These are phyloP conservation scores for Tricholoma sp. DNA, from an alignment of 768 basidiomycete species.

Conservation along the genomic window DNA sequence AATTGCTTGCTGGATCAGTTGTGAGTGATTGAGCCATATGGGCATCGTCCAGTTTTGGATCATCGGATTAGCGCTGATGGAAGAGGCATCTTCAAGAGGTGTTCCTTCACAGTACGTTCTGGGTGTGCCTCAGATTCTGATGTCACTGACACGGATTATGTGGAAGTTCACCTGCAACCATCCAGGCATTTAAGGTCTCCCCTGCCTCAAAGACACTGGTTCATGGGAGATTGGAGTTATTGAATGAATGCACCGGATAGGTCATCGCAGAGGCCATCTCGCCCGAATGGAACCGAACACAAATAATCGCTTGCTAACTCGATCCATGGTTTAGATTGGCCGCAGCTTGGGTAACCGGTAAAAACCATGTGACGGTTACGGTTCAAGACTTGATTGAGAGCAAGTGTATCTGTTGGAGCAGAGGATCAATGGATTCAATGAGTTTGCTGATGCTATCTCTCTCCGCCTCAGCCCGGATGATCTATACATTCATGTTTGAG, in stretches of 20 bases:
- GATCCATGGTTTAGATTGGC: constrained; percentile 43
- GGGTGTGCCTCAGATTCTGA: constrained; percentile 54
- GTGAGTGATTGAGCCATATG: constrained; percentile 5
- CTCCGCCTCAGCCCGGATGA: constrained; percentile 70
- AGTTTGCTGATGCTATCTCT: constrained; percentile 64
- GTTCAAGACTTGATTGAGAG: constrained; percentile 80
- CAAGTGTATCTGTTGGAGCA: constrained; percentile 77
- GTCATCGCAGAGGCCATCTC: constrained; percentile 65
- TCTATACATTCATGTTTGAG: constrained; percentile 59
- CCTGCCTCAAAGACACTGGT: constrained; percentile 72
- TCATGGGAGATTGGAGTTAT: constrained; percentile 52
- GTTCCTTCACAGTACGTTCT: constrained; percentile 15
- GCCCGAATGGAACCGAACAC: constrained; percentile 65
- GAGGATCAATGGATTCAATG: constrained; percentile 79
- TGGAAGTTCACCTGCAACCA: constrained; percentile 51
- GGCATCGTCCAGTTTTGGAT: constrained; percentile 4
- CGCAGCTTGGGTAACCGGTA: constrained; percentile 76
- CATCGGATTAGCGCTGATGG: background rate
- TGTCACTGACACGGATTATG: constrained; percentile 67
- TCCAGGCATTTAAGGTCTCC: constrained; percentile 46
- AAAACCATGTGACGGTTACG: constrained; percentile 92
- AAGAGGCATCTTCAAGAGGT: constrained; percentile 5
- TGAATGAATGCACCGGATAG: constrained; percentile 46
- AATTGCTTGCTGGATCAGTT: constrained; percentile 66
- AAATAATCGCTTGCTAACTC: constrained; percentile 48